These are phyloP conservation scores for Rusavskia elegans DNA, from an alignment of 495 filamentous ascomycete genomes.

Conservation along the genomic window DNA sequence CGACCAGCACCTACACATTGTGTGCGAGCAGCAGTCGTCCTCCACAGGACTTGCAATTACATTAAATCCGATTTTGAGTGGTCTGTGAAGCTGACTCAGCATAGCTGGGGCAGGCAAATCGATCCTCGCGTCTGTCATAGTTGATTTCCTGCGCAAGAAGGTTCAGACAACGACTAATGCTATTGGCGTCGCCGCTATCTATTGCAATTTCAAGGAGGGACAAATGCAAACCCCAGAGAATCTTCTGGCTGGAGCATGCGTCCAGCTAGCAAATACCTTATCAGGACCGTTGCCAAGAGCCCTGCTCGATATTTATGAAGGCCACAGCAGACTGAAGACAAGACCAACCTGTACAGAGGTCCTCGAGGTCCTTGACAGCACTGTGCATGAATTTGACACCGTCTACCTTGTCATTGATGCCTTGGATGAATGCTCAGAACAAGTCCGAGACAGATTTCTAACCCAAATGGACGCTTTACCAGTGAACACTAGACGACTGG, in stretches of 20 bases:
- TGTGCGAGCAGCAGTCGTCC: no score
- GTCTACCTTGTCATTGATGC: conserved; percentile 21
- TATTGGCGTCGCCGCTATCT: conserved; percentile 20
- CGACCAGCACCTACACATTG: no score
- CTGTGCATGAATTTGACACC: background rate
- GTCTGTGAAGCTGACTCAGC: no score
- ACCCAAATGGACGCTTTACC: background rate
- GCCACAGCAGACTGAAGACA: background rate
- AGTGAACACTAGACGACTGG: background rate
- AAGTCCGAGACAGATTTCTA: background rate
- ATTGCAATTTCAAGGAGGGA: conserved; percentile 21
- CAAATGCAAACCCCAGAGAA: conserved; percentile 11
- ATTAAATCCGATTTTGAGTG: no score
- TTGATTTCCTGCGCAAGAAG: conserved; percentile 20
- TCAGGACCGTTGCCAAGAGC: background rate
- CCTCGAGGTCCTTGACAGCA: background rate
- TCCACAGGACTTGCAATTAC: no score
- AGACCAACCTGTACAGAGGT: conserved; percentile 1
- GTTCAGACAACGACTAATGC: conserved; percentile 2
- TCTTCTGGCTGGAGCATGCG: conserved; percentile 18
- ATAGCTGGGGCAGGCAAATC: conserved; percentile 27
- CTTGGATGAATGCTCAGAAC: conserved; percentile 27
- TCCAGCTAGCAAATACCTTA: conserved; percentile 16
- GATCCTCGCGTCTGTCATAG: conserved; percentile 20
- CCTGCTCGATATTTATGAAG: background rate